Conservation (phyloP, 345 rosid genomes). For the Citrus reticulata region DNA sequence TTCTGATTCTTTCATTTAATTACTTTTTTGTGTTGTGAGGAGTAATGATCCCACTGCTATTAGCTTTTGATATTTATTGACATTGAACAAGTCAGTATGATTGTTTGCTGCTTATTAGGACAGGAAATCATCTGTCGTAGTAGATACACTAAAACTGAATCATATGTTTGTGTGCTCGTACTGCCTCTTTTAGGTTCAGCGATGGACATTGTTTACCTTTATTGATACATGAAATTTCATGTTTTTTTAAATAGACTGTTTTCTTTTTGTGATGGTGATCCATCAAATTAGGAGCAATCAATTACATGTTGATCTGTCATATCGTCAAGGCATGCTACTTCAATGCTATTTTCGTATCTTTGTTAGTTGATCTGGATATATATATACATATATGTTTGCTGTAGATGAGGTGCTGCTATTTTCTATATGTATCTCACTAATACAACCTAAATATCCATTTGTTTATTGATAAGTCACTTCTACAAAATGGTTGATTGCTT, state of each 20-base stretch:
- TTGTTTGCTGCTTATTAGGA: not conserved
- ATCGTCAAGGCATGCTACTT: no score
- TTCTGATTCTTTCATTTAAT: not conserved
- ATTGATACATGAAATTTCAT: no score
- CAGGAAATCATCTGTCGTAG: not conserved
- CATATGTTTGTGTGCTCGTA: not conserved
- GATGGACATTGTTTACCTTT: not conserved
- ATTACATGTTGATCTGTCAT: no score
- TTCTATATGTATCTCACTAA: not conserved
- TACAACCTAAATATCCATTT: not conserved
- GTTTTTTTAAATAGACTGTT: no score
- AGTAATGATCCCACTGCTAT: not conserved
- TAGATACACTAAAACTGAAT: not conserved
- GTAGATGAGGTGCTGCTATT: not conserved
- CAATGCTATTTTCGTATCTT: no score
- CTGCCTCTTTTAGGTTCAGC: not conserved
- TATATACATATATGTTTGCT: no score
- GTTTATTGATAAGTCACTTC: not conserved
- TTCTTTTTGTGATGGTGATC: no score
- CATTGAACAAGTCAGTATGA: not conserved
- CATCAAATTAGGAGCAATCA: no score
- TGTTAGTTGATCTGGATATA: no score
- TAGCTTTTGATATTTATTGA: not conserved
- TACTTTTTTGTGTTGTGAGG: not conserved
- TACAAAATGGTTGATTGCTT: not conserved